phyloP scores from a whole-genome alignment of 352 stramenopile genomes.

The Phytophthora kernoviae region DNA sequence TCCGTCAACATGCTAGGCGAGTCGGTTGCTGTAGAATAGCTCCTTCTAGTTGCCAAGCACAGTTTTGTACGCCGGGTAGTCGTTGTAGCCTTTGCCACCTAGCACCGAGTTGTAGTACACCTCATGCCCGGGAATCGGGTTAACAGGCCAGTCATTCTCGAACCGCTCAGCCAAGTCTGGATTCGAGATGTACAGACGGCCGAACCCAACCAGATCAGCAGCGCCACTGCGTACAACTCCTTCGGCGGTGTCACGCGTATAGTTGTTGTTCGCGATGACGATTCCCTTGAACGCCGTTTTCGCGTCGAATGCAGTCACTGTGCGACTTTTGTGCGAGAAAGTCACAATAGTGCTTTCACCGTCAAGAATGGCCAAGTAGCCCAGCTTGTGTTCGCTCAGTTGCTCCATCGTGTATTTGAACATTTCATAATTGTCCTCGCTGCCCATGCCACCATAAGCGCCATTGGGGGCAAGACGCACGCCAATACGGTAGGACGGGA shows the following conservation, averaged over 20 bases:
- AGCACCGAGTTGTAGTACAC: conserved; percentile 5
- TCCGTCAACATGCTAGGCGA: too few species aligned
- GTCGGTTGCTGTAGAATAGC: too few species aligned
- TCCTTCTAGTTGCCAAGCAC: background rate
- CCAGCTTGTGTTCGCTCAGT: too few species aligned
- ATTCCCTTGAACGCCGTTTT: conserved; percentile 21
- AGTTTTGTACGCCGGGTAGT: conserved; percentile 12
- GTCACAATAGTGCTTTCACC: conserved; percentile 22
- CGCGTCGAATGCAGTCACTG: conserved; percentile 17
- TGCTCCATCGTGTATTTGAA: too few species aligned
- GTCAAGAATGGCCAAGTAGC: too few species aligned
- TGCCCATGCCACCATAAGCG: conserved; percentile 8
- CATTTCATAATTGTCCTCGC: conserved; percentile 22
- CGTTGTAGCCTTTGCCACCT: conserved; percentile 11
- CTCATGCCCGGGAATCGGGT: conserved; percentile 17
- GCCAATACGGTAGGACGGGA: conserved; percentile 18
- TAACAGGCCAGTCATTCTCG: conserved; percentile 10
- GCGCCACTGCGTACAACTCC: conserved; percentile 21
- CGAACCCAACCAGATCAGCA: conserved; percentile 22
- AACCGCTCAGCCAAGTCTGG: conserved; percentile 34
- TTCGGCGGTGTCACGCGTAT: conserved; percentile 29
- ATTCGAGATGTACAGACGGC: conserved; percentile 32
- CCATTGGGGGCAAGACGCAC: conserved; percentile 26
- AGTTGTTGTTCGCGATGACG: conserved; percentile 24
- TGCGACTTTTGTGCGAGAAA: conserved; percentile 19